These are phyloP conservation scores for Epichloe amarillans DNA, from an alignment of 2,329 filamentous ascomycete genomes.

Conservation along the genomic window DNA sequence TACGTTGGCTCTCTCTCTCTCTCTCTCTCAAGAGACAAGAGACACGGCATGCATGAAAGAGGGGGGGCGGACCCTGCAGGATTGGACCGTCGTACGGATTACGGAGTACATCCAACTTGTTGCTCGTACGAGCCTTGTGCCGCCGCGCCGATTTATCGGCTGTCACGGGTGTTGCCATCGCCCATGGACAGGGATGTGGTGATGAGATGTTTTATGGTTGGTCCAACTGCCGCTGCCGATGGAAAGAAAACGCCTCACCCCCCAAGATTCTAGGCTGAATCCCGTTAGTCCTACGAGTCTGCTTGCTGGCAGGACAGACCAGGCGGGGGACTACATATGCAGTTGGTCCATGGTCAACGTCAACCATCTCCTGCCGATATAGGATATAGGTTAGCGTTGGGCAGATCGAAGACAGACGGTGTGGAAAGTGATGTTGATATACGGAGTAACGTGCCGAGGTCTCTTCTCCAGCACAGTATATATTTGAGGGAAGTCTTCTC, in stretches of 20 bases:
- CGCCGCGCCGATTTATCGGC: background rate
- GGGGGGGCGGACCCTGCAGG: background rate
- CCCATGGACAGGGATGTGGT: background rate
- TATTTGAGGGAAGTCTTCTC: constrained; percentile 91
- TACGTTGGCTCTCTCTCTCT: background rate
- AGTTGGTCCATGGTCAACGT: no score
- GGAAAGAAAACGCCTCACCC: background rate
- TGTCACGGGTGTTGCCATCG: no score
- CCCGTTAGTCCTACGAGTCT: no score
- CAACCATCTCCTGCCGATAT: background rate
- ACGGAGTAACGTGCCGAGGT: no score
- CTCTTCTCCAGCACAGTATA: constrained; percentile 70
- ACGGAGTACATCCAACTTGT: no score
- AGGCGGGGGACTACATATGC: no score
- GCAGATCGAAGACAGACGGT: background rate
- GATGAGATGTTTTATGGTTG: background rate
- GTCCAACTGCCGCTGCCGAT: background rate
- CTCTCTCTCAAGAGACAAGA: no score
- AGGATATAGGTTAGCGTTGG: background rate
- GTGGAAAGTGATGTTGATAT: no score
- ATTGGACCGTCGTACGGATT: background rate
- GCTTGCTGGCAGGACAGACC: no score
- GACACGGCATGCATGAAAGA: background rate
- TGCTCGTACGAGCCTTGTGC: background rate
- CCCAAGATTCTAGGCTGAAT: background rate